These are phyloP conservation scores for Protomyces macrosporus DNA, from an alignment of 1,139 yeast species.

Conservation along the genomic window DNA sequence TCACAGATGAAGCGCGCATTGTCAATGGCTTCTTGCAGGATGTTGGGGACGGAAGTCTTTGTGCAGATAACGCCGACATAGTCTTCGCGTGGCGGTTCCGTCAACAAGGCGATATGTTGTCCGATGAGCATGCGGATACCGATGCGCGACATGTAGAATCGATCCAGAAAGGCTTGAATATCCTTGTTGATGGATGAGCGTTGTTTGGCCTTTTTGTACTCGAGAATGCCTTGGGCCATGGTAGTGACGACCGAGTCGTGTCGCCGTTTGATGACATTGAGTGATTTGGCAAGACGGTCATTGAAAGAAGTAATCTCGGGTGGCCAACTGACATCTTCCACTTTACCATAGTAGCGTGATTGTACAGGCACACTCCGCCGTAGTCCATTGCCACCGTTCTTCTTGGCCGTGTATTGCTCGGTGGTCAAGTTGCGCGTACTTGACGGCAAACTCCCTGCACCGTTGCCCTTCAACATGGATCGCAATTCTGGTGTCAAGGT, in stretches of 20 bases:
- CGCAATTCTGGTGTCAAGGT: constrained; percentile 36
- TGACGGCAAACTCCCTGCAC: constrained; percentile 26
- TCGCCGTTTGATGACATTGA: constrained; percentile 67
- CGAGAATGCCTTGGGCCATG: constrained; percentile 86
- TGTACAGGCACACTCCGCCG: constrained; percentile 25
- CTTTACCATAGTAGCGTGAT: constrained; percentile 57
- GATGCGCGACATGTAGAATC: constrained; percentile 80
- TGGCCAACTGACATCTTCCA: constrained; percentile 61
- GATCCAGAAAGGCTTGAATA: constrained; percentile 70
- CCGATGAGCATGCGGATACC: constrained; percentile 88
- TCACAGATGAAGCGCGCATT: constrained; percentile 83
- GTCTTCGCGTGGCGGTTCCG: constrained; percentile 55
- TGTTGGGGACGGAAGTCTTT: constrained; percentile 69
- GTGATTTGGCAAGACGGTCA: constrained; percentile 57
- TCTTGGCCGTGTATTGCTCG: background rate
- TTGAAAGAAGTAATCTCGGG: constrained; percentile 70
- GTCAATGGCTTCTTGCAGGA: constrained; percentile 79
- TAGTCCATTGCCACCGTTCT: constrained; percentile 23
- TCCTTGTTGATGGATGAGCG: constrained; percentile 46
- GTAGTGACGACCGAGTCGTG: constrained; percentile 94
- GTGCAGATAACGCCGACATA: constrained; percentile 85
- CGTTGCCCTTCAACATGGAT: constrained; percentile 31
- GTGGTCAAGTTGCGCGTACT: constrained; percentile 15
- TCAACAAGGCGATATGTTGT: constrained; percentile 74
- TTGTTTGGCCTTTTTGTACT: constrained; percentile 56